Evolutionary conservation across 2,329 filamentous ascomycete species (phyloP).

Genomic region (Cephalotrichum gorgonifer): DNA sequence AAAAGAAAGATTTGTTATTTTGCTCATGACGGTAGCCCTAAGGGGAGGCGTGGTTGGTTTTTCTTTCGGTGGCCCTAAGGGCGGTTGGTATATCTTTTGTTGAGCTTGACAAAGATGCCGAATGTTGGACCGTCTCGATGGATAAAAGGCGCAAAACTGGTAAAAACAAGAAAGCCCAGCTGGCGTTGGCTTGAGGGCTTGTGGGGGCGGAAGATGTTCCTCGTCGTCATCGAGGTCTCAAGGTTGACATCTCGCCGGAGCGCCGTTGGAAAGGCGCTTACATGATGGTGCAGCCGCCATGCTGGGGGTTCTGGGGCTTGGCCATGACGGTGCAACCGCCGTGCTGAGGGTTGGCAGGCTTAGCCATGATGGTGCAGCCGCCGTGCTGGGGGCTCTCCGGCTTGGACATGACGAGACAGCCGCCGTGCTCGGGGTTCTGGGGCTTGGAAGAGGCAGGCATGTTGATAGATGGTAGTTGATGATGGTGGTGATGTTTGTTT

Average conservation of each 20-base stretch:
- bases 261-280: constrained; percentile 11
- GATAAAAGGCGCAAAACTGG: not conserved
- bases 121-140: not conserved
- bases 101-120: not conserved
- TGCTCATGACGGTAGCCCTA: not conserved
- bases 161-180: not conserved
- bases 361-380: constrained; percentile 18
- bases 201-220: not conserved
- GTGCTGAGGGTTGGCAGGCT: constrained; percentile 12
- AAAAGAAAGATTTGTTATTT: not conserved
- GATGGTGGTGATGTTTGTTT: constrained; percentile 9
- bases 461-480: constrained; percentile 10
- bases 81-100: not conserved
- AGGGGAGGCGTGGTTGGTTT: not conserved
- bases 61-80: not conserved
- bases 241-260: not conserved
- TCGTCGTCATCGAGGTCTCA: not conserved
- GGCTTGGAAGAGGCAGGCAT: constrained; percentile 17
- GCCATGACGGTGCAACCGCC: constrained; percentile 14
- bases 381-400: constrained; percentile 13
- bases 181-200: too few species aligned
- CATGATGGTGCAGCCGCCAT: constrained; percentile 20
- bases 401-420: constrained; percentile 19
- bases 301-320: constrained; percentile 3
- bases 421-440: constrained; percentile 16